Evolutionary conservation across 2,329 filamentous ascomycete genomes (phyloP).

Genomic region (Fusarium denticulatum): DNA sequence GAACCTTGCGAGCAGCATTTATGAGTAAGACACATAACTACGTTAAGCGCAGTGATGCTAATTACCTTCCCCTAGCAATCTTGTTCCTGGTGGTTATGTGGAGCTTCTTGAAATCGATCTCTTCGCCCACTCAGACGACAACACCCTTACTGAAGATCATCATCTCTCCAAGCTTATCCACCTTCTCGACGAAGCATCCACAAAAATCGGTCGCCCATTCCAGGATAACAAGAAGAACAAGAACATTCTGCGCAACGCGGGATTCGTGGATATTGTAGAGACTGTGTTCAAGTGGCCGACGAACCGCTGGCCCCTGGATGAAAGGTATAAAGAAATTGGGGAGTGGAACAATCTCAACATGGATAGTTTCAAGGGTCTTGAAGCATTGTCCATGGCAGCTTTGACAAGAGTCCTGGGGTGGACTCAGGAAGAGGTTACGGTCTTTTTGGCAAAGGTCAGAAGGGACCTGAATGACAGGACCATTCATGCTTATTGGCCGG

Average conservation of each 20-base stretch:
- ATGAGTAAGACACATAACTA: background rate
- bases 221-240: conserved; percentile 30
- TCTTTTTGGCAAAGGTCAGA: conserved; percentile 20
- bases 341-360: conserved; percentile 28
- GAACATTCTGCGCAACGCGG: conserved; percentile 5
- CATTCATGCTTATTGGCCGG: conserved; percentile 35
- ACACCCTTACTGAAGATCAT: conserved; percentile 1
- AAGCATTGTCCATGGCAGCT: conserved; percentile 23
- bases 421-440: conserved; percentile 13
- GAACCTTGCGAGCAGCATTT: conserved; percentile 3
- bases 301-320: conserved; percentile 24
- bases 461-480: conserved; percentile 23
- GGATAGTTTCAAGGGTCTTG: conserved; percentile 17
- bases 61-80: background rate
- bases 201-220: conserved; percentile 25
- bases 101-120: conserved; percentile 34
- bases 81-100: conserved; percentile 17
- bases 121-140: conserved; percentile 24
- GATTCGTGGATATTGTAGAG: conserved; percentile 27
- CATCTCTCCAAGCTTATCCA: conserved; percentile 4
- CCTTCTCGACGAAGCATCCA: conserved; percentile 18
- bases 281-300: conserved; percentile 35
- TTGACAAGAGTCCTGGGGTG: conserved; percentile 20
- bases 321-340: conserved; percentile 29
- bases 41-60: accelerated